A percentile compares a stretch with the other conserved stretches of the same genome.
Conservation (phyloP, 208 protist species). For the Endotrypanum monterogeii region DNA sequence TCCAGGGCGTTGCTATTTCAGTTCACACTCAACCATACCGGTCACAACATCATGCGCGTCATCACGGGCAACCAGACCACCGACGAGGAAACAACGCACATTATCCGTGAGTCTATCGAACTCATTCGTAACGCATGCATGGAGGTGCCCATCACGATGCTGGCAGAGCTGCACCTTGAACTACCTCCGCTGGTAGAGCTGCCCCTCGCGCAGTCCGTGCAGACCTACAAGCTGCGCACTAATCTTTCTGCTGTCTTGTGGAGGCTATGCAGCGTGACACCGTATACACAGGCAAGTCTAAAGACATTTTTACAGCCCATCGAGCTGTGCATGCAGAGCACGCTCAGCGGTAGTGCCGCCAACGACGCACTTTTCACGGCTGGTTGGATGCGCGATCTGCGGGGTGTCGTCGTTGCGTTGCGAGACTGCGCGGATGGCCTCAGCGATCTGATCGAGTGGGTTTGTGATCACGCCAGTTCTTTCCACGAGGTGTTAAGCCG, state of each 20-base stretch:
- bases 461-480: constrained; percentile 43
- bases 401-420: constrained; percentile 63
- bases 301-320: constrained; percentile 63
- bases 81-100: constrained; percentile 60
- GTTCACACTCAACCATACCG: constrained; percentile 80
- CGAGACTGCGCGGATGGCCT: constrained; percentile 44
- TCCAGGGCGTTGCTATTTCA: constrained; percentile 69
- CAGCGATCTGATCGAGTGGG: constrained; percentile 82
- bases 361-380: constrained; percentile 67
- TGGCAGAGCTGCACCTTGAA: constrained; percentile 65
- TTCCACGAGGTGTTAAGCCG: constrained; percentile 53
- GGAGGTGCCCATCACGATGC: constrained; percentile 52
- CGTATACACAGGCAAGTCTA: constrained; percentile 45
- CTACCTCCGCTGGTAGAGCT: constrained; percentile 79
- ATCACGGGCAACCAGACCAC: constrained; percentile 32
- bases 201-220: constrained; percentile 62
- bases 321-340: constrained; percentile 69
- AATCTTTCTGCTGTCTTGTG: constrained; percentile 76
- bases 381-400: constrained; percentile 86
- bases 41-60: constrained; percentile 76
- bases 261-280: constrained; percentile 36
- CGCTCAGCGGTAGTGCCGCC: constrained; percentile 44
- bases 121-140: constrained; percentile 72
- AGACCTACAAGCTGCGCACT: constrained; percentile 84
- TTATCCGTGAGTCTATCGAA: constrained; percentile 75